phyloP scores from a whole-genome alignment of 208 protist genomes.

The Crithidia bombi region DNA sequence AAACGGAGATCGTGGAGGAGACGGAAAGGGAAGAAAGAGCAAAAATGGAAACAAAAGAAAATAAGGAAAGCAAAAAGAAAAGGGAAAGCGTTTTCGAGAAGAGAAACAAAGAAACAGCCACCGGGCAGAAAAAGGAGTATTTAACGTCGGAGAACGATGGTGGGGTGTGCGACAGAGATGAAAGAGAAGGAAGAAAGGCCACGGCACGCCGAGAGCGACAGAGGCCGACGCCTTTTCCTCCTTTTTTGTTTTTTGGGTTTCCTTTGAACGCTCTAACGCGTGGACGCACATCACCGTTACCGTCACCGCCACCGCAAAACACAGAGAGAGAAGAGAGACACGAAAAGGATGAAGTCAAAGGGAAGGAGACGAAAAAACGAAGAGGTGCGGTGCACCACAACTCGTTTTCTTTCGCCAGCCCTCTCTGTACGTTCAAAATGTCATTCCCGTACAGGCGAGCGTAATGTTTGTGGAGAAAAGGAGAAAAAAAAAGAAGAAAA shows the following conservation, averaged over 20 bases:
- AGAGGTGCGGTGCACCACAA: neutral
- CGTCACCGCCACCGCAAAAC: no score
- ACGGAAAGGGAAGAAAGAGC: neutral
- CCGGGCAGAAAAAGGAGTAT: constrained; percentile 24
- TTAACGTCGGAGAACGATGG: constrained; percentile 8
- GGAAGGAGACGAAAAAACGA: neutral
- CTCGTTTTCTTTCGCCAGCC: neutral
- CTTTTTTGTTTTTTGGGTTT: neutral
- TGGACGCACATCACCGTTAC: no score
- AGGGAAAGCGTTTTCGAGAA: constrained; percentile 9
- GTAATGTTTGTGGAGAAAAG: constrained; percentile 1
- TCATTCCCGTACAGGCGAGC: constrained; percentile 6
- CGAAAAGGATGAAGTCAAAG: constrained; percentile 12
- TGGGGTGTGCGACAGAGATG: neutral
- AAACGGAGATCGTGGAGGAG: neutral
- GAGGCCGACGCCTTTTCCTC: neutral
- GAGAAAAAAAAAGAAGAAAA: neutral
- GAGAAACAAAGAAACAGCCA: constrained; percentile 3
- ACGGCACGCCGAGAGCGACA: neutral
- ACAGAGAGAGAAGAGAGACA: constrained; percentile 10
- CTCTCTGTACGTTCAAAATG: neutral
- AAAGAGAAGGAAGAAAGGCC: neutral
- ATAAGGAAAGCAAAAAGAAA: neutral
- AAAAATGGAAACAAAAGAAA: neutral
- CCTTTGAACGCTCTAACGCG: neutral